These are phyloP conservation scores for Teunomyces aglyptinius DNA, from an alignment of 805 yeast genomes.

Conservation along the genomic window DNA sequence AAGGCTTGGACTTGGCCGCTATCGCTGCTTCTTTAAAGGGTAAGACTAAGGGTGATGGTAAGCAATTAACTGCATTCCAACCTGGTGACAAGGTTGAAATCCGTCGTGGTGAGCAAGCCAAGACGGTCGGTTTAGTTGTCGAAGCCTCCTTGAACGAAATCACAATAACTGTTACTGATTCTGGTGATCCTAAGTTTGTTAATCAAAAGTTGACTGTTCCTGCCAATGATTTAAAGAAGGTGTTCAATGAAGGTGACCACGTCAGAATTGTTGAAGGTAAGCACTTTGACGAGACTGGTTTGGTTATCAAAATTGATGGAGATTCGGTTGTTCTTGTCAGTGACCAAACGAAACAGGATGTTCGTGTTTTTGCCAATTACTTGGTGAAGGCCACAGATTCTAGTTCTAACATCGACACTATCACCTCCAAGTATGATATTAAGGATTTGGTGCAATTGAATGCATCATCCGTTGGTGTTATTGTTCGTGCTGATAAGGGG, in stretches of 20 bases:
- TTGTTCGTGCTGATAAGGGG: constrained; percentile 87
- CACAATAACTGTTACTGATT: constrained; percentile 48
- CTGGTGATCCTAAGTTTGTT: constrained; percentile 55
- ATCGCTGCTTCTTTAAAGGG: constrained; percentile 84
- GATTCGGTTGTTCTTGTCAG: constrained; percentile 88
- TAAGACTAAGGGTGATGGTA: constrained; percentile 27
- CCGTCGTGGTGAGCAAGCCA: constrained; percentile 89
- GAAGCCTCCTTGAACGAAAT: constrained; percentile 59
- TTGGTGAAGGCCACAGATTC: constrained; percentile 90
- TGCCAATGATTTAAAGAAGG: constrained; percentile 74
- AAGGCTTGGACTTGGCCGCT: constrained; percentile 80
- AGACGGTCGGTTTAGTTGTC: constrained; percentile 76
- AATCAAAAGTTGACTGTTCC: constrained; percentile 77
- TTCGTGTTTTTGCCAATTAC: constrained; percentile 90
- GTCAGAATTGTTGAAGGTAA: constrained; percentile 90
- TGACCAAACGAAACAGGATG: constrained; percentile 84
- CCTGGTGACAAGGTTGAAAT: constrained; percentile 95
- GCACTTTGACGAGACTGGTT: constrained; percentile 90
- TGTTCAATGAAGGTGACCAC: constrained; percentile 89
- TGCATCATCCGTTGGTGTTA: constrained; percentile 83
- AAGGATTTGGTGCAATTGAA: constrained; percentile 89
- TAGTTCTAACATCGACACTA: constrained; percentile 51
- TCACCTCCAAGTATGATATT: constrained; percentile 76
- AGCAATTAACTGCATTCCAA: constrained; percentile 55
- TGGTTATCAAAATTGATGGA: constrained; percentile 77